These are phyloP conservation scores for Tympanopsis confertula DNA, from an alignment of 2,329 filamentous ascomycete species.

Conservation along the genomic window DNA sequence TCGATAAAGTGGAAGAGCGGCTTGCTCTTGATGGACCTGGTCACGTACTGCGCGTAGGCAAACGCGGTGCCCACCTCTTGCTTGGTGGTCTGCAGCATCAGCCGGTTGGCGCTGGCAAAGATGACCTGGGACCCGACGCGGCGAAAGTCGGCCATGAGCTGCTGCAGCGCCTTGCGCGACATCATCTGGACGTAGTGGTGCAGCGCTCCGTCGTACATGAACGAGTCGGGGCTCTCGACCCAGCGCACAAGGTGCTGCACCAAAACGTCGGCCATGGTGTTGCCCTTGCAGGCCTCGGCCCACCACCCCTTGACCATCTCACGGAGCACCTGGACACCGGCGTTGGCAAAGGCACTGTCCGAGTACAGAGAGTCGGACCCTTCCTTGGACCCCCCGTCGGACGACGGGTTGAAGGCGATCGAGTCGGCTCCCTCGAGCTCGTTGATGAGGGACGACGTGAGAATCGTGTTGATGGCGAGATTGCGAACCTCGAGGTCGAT, in stretches of 20 bases:
- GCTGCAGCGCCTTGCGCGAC: conserved; percentile 91
- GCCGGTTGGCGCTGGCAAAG: conserved; percentile 81
- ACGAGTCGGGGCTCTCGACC: conserved; percentile 88
- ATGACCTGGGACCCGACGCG: conserved; percentile 89
- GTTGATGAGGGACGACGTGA: conserved; percentile 92
- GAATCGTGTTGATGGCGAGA: conserved; percentile 90
- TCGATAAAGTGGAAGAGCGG: conserved; percentile 95
- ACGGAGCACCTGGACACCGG: conserved; percentile 76
- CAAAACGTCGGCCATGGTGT: conserved; percentile 91
- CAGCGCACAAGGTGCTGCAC: conserved; percentile 94
- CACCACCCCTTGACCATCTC: conserved; percentile 99
- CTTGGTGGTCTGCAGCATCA: conserved; percentile 90
- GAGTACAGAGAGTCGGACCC: conserved; percentile 64
- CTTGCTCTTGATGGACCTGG: conserved; percentile 92
- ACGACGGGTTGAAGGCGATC: conserved; percentile 71
- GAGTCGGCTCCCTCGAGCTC: conserved; percentile 86
- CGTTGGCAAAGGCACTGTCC: conserved; percentile 84
- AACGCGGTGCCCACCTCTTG: conserved; percentile 91
- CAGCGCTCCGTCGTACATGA: conserved; percentile 83
- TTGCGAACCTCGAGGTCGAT: conserved; percentile 91
- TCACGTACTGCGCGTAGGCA: conserved; percentile 91
- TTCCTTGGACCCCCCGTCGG: conserved; percentile 46
- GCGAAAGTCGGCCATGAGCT: conserved; percentile 92
- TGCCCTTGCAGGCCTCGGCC: conserved; percentile 81
- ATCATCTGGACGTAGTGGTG: conserved; percentile 99